Conservation (phyloP, 2,329 filamentous ascomycete genomes). For the Alternaria consortialis region DNA sequence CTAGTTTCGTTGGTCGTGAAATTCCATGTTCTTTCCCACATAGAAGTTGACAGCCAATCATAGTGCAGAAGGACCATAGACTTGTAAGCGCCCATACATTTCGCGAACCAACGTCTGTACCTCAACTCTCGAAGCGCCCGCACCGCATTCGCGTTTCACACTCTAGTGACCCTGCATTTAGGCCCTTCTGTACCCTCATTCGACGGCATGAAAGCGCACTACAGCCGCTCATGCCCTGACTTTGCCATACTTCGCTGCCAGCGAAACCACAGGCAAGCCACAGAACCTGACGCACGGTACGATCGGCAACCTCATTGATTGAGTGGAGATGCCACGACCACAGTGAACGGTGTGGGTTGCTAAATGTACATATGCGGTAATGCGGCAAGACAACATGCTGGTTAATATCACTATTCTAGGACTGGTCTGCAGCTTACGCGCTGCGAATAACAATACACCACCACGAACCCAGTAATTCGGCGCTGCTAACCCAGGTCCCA, state of each 20-base stretch:
- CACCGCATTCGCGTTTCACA: constrained; percentile 36
- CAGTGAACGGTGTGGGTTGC: constrained; percentile 10
- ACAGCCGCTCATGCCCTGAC: constrained; percentile 8
- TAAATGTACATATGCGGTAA: constrained; percentile 28
- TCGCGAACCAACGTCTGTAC: constrained; percentile 36
- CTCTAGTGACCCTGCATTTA: constrained; percentile 28
- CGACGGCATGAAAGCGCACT: constrained; percentile 11
- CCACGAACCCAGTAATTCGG: constrained; percentile 15
- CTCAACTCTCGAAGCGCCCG: constrained; percentile 37
- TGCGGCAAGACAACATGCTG: constrained; percentile 6
- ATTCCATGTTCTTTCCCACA: background rate
- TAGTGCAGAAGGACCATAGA: background rate
- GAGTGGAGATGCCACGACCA: constrained; percentile 8
- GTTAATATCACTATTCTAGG: constrained; percentile 31
- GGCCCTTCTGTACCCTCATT: constrained; percentile 23
- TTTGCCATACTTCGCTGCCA: constrained; percentile 7
- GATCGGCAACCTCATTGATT: constrained; percentile 14
- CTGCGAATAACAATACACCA: constrained; percentile 25
- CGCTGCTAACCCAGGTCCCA: constrained; percentile 14
- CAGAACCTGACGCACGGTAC: constrained; percentile 9
- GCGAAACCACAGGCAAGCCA: constrained; percentile 18
- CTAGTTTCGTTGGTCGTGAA: background rate
- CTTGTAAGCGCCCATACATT: constrained; percentile 41
- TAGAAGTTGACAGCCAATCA: constrained; percentile 23
- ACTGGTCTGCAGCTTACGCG: constrained; percentile 38